phyloP scores from a whole-genome alignment of 306 rosid species.

The Fragaria ananassa region DNA sequence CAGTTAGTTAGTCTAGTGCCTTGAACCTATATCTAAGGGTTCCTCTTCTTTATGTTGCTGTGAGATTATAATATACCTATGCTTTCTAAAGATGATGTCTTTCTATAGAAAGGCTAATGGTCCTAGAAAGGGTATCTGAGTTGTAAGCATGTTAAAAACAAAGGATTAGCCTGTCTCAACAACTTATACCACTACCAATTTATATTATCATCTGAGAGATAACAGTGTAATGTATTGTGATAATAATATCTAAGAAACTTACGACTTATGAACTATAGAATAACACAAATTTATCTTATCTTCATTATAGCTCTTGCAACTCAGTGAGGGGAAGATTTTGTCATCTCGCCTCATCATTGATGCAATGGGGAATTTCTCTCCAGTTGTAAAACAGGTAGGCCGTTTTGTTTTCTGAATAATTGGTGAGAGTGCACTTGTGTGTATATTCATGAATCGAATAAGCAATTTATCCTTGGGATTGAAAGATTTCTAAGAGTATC shows the following conservation, averaged over 20 bases:
- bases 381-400: slow-evolving; percentile 82
- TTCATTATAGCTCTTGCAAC: slow-evolving; percentile 55
- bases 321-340: slow-evolving; percentile 56
- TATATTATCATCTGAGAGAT: neutral
- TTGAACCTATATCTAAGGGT: slow-evolving; percentile 9
- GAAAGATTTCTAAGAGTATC: neutral
- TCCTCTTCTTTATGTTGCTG: neutral
- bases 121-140: neutral
- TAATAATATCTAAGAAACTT: neutral
- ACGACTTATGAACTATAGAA: neutral
- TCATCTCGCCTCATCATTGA: slow-evolving; percentile 77
- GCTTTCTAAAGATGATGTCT: slow-evolving; percentile 1
- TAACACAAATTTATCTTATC: slow-evolving; percentile 9
- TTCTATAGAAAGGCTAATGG: neutral
- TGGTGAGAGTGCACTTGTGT: neutral
- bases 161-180: neutral
- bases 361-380: slow-evolving; percentile 98
- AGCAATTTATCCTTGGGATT: neutral
- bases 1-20: slow-evolving; percentile 18
- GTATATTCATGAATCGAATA: neutral
- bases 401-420: neutral
- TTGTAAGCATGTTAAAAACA: neutral
- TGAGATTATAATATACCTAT: neutral
- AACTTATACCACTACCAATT: neutral
- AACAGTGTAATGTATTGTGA: neutral